A percentile compares a stretch with the other conserved stretches of the same genome.
Conservation (phyloP, 2,329 filamentous ascomycete species). For the Teratosphaeria pseudoeucalypti region DNA sequence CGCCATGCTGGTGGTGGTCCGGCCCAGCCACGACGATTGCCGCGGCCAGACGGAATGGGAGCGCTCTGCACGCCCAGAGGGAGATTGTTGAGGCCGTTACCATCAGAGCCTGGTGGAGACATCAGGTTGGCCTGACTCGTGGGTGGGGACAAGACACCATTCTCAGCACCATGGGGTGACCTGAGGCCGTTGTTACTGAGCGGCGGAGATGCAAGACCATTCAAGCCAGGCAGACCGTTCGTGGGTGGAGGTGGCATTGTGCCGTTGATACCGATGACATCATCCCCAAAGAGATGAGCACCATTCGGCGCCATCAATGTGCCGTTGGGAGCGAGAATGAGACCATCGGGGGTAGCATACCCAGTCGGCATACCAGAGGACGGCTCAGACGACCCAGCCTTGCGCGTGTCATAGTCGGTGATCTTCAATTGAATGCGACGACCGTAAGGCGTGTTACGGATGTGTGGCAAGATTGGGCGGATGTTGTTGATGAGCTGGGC, state of each 20-base stretch:
- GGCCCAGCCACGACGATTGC: slow-evolving; percentile 10
- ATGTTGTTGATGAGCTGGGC: slow-evolving; percentile 70
- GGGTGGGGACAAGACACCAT: background rate
- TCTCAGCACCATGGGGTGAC: background rate
- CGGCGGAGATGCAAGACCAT: background rate
- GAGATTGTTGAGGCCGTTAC: slow-evolving; percentile 4
- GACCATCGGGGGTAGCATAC: slow-evolving; percentile 7
- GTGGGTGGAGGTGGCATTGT: slow-evolving; percentile 16
- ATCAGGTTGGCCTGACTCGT: background rate
- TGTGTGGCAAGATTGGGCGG: slow-evolving; percentile 70
- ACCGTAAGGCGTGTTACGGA: slow-evolving; percentile 86
- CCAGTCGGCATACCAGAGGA: slow-evolving; percentile 6
- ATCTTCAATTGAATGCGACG: slow-evolving; percentile 91
- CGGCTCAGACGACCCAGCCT: slow-evolving; percentile 19
- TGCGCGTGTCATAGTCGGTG: slow-evolving; percentile 41
- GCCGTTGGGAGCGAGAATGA: slow-evolving; percentile 8
- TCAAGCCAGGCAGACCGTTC: slow-evolving; percentile 8
- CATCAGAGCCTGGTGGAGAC: background rate
- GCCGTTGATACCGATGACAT: slow-evolving; percentile 19
- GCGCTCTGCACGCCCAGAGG: background rate
- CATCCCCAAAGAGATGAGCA: slow-evolving; percentile 3
- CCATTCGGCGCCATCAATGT: background rate
- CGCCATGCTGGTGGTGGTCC: slow-evolving; percentile 7
- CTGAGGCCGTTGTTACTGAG: background rate
- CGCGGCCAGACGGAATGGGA: slow-evolving; percentile 6